Percentiles rank a stretch among this genome's conserved stretches.
Conservation (phyloP, 2,329 filamentous ascomycete genomes). For the Sclerotinia sclerotiorum region DNA sequence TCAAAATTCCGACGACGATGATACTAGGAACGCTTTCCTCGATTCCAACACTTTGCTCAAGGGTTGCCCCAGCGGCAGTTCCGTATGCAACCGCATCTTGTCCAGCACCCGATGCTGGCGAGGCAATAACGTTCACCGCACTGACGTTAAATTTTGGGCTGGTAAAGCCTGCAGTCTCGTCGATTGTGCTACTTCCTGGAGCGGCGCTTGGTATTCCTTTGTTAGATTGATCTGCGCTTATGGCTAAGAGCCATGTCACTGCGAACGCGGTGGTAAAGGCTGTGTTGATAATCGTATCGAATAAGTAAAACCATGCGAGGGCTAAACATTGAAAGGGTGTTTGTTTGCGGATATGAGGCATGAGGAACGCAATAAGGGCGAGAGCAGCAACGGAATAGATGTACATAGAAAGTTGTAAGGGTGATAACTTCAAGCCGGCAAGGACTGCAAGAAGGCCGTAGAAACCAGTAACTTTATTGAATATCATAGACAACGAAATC, state of each 20-base stretch:
- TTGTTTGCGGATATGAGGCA: constrained; percentile 77
- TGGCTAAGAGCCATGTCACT: constrained; percentile 80
- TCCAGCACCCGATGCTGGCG: constrained; percentile 49
- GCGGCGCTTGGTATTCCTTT: constrained; percentile 46
- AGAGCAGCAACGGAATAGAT: constrained; percentile 79
- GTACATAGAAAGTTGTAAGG: constrained; percentile 86
- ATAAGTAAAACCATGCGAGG: constrained; percentile 79
- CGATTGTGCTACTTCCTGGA: constrained; percentile 47
- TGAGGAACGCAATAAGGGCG: constrained; percentile 64
- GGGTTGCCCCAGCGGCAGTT: constrained; percentile 44
- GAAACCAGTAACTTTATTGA: constrained; percentile 90
- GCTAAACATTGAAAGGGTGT: constrained; percentile 76
- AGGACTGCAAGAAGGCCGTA: constrained; percentile 88
- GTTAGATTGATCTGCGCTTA: constrained; percentile 43
- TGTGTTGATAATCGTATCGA: constrained; percentile 80
- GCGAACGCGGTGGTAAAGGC: constrained; percentile 81
- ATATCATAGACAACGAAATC: constrained; percentile 76
- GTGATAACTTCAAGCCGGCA: constrained; percentile 80
- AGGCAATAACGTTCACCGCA: constrained; percentile 53
- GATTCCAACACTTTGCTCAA: constrained; percentile 65
- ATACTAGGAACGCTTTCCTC: constrained; percentile 73
- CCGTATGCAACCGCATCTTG: constrained; percentile 54
- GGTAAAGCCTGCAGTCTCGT: constrained; percentile 64
- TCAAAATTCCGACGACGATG: constrained; percentile 70
- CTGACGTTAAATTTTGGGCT: constrained; percentile 61